Evolutionary conservation across 2,329 filamentous ascomycete genomes (phyloP).

Genomic region (Penicillium sp.): DNA sequence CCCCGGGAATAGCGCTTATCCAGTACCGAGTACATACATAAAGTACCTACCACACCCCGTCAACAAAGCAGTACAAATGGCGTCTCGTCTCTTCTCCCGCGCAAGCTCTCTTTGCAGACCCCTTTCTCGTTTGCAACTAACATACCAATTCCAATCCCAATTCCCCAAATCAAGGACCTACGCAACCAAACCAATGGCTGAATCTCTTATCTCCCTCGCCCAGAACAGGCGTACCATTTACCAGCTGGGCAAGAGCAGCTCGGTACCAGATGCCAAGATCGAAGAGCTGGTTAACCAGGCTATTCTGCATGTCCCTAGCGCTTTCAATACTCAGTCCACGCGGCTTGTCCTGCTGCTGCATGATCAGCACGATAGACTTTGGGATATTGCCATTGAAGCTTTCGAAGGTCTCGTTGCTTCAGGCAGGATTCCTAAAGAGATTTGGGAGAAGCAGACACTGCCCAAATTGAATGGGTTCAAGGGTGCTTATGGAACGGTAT

Average conservation of each 20-base stretch:
- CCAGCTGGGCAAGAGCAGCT: conserved; percentile 34
- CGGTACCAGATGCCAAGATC: conserved; percentile 39
- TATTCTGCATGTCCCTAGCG: conserved; percentile 70
- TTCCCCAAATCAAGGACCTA: neutral
- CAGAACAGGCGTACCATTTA: conserved; percentile 41
- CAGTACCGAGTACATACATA: neutral
- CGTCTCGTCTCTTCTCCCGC: neutral
- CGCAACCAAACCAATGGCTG: conserved; percentile 12
- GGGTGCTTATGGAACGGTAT: conserved; percentile 67
- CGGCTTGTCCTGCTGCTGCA: conserved; percentile 77
- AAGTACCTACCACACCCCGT: neutral
- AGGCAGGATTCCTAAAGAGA: conserved; percentile 48
- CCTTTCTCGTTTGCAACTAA: neutral
- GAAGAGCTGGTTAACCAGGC: conserved; percentile 45
- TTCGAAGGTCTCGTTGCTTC: conserved; percentile 69
- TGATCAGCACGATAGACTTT: conserved; percentile 82
- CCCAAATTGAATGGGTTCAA: conserved; percentile 62
- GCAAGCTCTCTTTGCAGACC: neutral
- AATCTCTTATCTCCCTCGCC: conserved; percentile 33
- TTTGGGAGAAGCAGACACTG: conserved; percentile 54
- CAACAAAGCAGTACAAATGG: neutral
- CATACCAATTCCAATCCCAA: neutral
- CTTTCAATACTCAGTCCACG: conserved; percentile 87
- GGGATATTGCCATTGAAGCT: conserved; percentile 69
- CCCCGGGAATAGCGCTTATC: neutral